phyloP scores from a whole-genome alignment of 257 asterid genomes.

The Cynanchum wilfordii region DNA sequence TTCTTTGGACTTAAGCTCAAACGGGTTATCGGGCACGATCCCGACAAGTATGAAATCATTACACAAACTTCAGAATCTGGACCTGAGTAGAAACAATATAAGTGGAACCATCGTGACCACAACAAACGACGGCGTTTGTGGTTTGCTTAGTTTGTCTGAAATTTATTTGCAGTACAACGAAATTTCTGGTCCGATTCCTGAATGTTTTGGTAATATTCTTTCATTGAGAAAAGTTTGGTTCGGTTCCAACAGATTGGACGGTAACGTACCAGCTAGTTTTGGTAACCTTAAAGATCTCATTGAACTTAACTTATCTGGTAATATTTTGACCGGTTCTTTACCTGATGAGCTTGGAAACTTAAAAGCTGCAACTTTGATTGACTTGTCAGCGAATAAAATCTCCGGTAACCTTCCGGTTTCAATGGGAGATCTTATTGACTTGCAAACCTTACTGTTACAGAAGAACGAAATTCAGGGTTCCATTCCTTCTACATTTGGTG shows the following conservation, averaged over 20 bases:
- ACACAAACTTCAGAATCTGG: background rate
- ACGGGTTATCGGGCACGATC: background rate
- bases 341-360: slow-evolving; percentile 4
- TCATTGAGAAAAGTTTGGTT: background rate
- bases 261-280: background rate
- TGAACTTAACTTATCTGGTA: background rate
- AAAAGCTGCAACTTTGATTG: background rate
- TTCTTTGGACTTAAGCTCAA: background rate
- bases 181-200: background rate
- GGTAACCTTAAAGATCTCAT: background rate
- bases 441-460: background rate
- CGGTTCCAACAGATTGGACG: background rate
- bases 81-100: slow-evolving; percentile 5
- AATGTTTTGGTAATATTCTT: slow-evolving; percentile 7
- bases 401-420: background rate
- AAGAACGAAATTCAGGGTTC: background rate
- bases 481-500: slow-evolving; percentile 5
- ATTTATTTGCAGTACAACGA: background rate
- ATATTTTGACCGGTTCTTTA: background rate
- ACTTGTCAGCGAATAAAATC: slow-evolving; percentile 10
- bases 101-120: background rate
- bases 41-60: background rate
- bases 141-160: background rate
- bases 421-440: background rate
- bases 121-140: background rate